phyloP scores from a whole-genome alignment of 1,139 yeast genomes.

The Nematodospora anomalae region DNA sequence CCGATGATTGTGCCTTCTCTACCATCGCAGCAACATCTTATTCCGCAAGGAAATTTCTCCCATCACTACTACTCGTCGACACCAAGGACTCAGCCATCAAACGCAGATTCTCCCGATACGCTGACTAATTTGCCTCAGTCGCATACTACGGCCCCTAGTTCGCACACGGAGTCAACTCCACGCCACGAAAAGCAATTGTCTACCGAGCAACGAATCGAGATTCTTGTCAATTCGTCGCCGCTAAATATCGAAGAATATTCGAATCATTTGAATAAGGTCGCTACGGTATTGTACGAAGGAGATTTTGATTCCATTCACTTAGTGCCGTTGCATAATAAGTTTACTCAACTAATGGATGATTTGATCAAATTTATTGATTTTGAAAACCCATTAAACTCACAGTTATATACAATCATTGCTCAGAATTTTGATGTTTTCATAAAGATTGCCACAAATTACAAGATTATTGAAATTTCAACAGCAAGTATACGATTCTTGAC shows the following conservation, averaged over 20 bases:
- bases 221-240: conserved; percentile 33
- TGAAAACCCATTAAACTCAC: conserved; percentile 33
- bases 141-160: conserved; percentile 2
- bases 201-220: conserved; percentile 28
- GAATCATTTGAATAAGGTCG: conserved; percentile 38
- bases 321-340: conserved; percentile 24
- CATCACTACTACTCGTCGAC: conserved; percentile 2
- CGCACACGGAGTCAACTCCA: background rate
- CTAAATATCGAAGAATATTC: conserved; percentile 35
- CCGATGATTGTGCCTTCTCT: conserved; percentile 2
- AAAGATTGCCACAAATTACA: conserved; percentile 32
- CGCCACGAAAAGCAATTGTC: conserved; percentile 15
- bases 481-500: conserved; percentile 42
- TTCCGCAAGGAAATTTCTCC: background rate
- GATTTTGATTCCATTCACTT: conserved; percentile 18
- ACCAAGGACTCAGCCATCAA: background rate
- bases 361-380: conserved; percentile 24
- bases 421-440: conserved; percentile 42
- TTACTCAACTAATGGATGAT: conserved; percentile 25
- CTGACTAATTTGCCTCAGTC: background rate
- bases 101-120: background rate
- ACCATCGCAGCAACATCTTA: background rate
- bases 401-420: conserved; percentile 37
- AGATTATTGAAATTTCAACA: conserved; percentile 34
- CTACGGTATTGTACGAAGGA: conserved; percentile 28